phyloP scores from a whole-genome alignment of 768 basidiomycete species.

The Leucogyrophana mollusca region DNA sequence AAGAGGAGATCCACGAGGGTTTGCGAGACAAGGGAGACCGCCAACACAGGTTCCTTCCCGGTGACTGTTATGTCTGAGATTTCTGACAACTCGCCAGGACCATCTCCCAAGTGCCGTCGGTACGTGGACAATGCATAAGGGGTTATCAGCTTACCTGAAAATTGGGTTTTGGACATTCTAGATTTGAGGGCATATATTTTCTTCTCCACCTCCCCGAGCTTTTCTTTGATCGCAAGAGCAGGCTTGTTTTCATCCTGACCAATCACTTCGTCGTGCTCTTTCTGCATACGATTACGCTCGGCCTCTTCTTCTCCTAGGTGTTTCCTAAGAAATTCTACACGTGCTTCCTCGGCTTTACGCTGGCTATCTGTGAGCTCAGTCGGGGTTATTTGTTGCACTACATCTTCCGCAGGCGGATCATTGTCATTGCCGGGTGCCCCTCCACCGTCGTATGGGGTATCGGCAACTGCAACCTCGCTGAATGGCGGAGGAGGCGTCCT shows the following conservation, averaged over 20 bases:
- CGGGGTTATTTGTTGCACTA: conserved; percentile 16
- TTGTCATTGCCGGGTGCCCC: too few species aligned
- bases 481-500: conserved; percentile 27
- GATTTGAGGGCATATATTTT: conserved; percentile 7
- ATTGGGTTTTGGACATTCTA: conserved; percentile 18
- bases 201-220: conserved; percentile 16
- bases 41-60: neutral
- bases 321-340: conserved; percentile 14
- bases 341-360: conserved; percentile 18
- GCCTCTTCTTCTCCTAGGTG: conserved; percentile 16
- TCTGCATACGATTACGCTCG: conserved; percentile 2
- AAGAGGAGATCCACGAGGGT: conserved; percentile 10
- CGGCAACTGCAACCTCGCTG: conserved; percentile 15
- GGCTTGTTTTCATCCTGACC: neutral
- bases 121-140: neutral
- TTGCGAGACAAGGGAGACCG: conserved; percentile 5
- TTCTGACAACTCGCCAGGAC: neutral
- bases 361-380: conserved; percentile 21
- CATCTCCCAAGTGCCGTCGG: conserved; percentile 13
- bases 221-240: conserved; percentile 10
- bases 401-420: conserved; percentile 3
- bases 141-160: conserved; percentile 12
- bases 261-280: neutral
- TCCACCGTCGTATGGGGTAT: too few species aligned
- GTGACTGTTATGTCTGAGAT: conserved; percentile 3